Percentiles rank a stretch among this genome's conserved stretches.
These are phyloP conservation scores for Globisporangium orthogonon DNA, from an alignment of 352 stramenopile species.

Conservation along the genomic window DNA sequence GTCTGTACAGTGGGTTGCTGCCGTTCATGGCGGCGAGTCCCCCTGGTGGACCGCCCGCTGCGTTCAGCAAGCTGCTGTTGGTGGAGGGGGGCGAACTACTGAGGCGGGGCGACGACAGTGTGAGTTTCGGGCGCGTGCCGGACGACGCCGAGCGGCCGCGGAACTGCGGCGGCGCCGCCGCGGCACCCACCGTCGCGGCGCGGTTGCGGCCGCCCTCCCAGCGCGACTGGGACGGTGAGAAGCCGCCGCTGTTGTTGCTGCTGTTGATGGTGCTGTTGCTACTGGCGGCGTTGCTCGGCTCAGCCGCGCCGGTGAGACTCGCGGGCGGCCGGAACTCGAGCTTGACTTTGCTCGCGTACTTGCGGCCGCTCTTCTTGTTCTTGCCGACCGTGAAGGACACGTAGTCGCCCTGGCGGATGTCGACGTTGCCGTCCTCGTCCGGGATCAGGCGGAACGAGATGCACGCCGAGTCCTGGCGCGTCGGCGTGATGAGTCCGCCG, in stretches of 20 bases:
- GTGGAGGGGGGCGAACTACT: constrained; percentile 30
- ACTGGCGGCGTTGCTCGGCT: constrained; percentile 11
- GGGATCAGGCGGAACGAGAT: constrained; percentile 87
- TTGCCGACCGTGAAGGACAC: constrained; percentile 87
- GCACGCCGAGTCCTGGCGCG: constrained; percentile 75
- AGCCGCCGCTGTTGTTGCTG: constrained; percentile 55
- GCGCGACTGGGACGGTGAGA: constrained; percentile 38
- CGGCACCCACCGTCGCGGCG: constrained; percentile 36
- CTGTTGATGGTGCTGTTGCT: constrained; percentile 12
- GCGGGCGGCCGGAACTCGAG: constrained; percentile 78
- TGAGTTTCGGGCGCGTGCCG: constrained; percentile 51
- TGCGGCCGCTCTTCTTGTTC: constrained; percentile 87
- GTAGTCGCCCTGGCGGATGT: constrained; percentile 82
- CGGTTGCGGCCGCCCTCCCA: constrained; percentile 51
- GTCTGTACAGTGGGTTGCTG: constrained; percentile 60
- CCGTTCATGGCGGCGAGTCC: constrained; percentile 29
- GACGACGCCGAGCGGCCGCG: constrained; percentile 53
- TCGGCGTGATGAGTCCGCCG: constrained; percentile 77
- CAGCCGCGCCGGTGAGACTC: constrained; percentile 29
- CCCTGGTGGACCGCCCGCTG: constrained; percentile 22
- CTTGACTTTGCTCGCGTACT: constrained; percentile 87
- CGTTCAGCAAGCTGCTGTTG: constrained; percentile 14
- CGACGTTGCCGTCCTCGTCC: constrained; percentile 80
- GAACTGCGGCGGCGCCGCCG: constrained; percentile 34
- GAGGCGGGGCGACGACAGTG: constrained; percentile 53